Base-by-base conservation (phyloP, 2,329 filamentous ascomycete genomes). In the Diplodia sapinea region DNA sequence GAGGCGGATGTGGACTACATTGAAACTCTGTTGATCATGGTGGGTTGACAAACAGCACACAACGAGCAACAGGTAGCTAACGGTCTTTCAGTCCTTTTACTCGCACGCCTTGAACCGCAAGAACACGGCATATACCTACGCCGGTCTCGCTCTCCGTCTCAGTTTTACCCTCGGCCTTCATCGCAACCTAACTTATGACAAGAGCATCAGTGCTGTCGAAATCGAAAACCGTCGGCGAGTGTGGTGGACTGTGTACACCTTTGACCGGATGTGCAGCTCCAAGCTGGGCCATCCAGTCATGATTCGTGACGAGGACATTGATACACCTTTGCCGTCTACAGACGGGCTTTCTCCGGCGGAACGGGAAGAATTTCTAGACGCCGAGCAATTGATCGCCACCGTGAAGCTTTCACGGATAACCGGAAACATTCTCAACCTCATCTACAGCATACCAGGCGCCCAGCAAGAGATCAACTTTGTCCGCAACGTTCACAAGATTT, bases 261-360 rank as follows among this genome's bases (percentile, higher is more conserved):
- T 83, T 26, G 82, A 83, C 67, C 78, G 83, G 2, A 81, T 85
- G 76, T 83, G 80, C 78, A 81, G 81, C 3, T 81, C 82, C 0
- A 82, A 83, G 56, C 77, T 85, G 62, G 82, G 83, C 0, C 79
- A 84, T 29, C 82, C 84, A 0, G 78, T 82, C 7, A 81, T 82
- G 49, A 80, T 85, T 6, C 78, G 79, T 13, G 83, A 85, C 62
- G 78, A 82, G 43, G 83, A 84, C 20, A 84, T 81, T 51, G 78
- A 80, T 43, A 72, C 78, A 33, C 77, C 79, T 64, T 74, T 80
- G 70, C 79, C 79, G 4, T 78, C 76, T 17, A 73, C 72, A 2
- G 72, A 77, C 6, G 71, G 70, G 13, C 75, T 78, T 2, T 69
- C 70, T 17, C 72, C 72, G 61, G 69, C 74, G 40, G 76, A 80